Conservation (phyloP, 2,329 filamentous ascomycete genomes). For the Aphanocladium album region DNA sequence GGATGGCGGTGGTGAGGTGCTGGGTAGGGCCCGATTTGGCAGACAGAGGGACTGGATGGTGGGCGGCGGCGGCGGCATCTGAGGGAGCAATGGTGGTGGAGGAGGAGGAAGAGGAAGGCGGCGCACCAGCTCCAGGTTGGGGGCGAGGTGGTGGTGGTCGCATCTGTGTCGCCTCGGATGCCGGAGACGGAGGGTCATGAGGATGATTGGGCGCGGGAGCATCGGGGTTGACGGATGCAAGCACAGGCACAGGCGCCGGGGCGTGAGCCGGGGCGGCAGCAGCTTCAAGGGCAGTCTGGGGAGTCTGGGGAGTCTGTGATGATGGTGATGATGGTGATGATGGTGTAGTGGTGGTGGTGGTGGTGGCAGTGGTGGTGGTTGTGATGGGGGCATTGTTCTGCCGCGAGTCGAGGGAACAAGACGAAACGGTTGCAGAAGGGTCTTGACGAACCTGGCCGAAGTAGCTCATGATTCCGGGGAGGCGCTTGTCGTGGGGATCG, state of each 20-base stretch:
- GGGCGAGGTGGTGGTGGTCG: not conserved
- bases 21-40: slow-evolving; percentile 23
- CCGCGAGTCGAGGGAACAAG: slow-evolving; percentile 25
- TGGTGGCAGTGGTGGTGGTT: not conserved
- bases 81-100: not conserved
- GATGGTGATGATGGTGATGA: not conserved
- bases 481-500: slow-evolving; percentile 88
- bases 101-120: not conserved
- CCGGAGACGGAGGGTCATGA: not conserved
- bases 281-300: slow-evolving; percentile 3
- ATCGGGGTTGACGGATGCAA: not conserved
- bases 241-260: not conserved
- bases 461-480: slow-evolving; percentile 94
- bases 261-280: not conserved
- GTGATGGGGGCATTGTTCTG: slow-evolving; percentile 25
- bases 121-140: not conserved
- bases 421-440: slow-evolving; percentile 49
- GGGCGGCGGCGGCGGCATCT: slow-evolving; percentile 1
- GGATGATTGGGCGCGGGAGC: not conserved
- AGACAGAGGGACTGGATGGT: slow-evolving; percentile 32
- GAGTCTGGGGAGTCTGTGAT: not conserved
- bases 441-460: slow-evolving; percentile 98
- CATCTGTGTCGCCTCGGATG: slow-evolving; percentile 5
- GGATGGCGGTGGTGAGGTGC: slow-evolving; percentile 32
- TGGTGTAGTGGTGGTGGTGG: not conserved